Conservation (phyloP, 164 flowering plant species). For the Saururus chinensis region DNA sequence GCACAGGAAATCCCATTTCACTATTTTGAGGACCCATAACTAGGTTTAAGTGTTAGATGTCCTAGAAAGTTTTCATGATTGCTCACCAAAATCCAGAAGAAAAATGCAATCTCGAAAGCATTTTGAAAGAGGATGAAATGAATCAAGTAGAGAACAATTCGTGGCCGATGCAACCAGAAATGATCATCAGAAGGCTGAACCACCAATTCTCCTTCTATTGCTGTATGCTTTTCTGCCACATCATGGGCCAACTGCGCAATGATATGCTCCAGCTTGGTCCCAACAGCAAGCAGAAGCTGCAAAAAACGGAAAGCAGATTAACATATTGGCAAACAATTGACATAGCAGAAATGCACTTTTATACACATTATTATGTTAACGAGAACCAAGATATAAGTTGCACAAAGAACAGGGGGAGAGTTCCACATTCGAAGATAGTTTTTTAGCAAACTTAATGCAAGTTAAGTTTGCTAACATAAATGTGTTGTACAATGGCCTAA, state of each 20-base stretch:
- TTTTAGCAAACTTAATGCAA: no score
- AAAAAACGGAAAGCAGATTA: background rate
- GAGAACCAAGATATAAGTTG: background rate
- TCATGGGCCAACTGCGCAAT: slow-evolving; percentile 52
- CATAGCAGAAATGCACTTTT: background rate
- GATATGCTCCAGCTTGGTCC: slow-evolving; percentile 65
- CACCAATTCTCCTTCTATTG: slow-evolving; percentile 22
- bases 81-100: slow-evolving; percentile 74
- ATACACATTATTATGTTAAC: background rate
- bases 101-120: slow-evolving; percentile 70
- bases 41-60: background rate
- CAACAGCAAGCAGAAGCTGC: slow-evolving; percentile 71
- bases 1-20: no score
- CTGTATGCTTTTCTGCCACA: slow-evolving; percentile 19
- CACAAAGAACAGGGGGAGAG: background rate
- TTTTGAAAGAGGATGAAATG: slow-evolving; percentile 76
- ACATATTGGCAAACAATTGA: no score
- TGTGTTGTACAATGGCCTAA: background rate
- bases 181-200: slow-evolving; percentile 69
- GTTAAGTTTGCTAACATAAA: background rate
- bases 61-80: background rate
- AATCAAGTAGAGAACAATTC: slow-evolving; percentile 47
- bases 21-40: background rate
- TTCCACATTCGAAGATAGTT: background rate
- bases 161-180: slow-evolving; percentile 66